Base-by-base conservation (phyloP, 108 stramenopile genomes). In the Cyclotella sp. region DNA sequence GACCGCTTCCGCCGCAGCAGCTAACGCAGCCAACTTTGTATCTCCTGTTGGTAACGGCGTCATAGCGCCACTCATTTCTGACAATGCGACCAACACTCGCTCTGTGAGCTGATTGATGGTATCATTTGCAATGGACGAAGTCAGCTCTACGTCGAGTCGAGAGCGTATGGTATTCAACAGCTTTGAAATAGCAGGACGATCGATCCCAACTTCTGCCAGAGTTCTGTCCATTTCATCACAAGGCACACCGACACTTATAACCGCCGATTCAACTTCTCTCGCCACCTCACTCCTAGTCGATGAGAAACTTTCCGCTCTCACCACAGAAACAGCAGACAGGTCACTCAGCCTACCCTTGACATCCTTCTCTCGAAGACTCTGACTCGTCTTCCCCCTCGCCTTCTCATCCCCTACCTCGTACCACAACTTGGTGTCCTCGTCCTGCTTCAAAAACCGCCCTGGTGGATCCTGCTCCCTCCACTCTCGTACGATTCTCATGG, bases 361-460 rank as follows among this genome's bases (percentile, higher is more conserved):
- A 28, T 21, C 81, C 82, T 19, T 72, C 40, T 73, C 72, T 45
- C 72, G 30, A 5, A 91, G 87, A 67, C 91, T 88, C 85, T 96
- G 78, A 7, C 44, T 52, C 8, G 55, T n/a, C 22, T 72, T 72
- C 0, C 46, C 21, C 7, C 52, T 19, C 91, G 60, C 83, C 85
- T 57, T 88, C 84, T 58, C 93, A 82, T 58, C 93, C 82, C 42
- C 91, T 81, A 41, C 44, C 21, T 91, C 91, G 63, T 91, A 87
- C 49, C 41, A 45, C 29, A 87, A 76, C 64, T 41, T 61, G n/a
- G 58, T 77, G 18, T 57, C 65, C 54, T 73, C 70, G 8, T 62
- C 61, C 8, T 42, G 63, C 67, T 76, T 64, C 8, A 77, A 46
- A 44, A 77, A 77, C 27, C 76, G 26, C 8, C 76, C 76, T 16